Conservation (phyloP, 1,284 basidiomycete species). For the Ganoderma resinaceum region DNA sequence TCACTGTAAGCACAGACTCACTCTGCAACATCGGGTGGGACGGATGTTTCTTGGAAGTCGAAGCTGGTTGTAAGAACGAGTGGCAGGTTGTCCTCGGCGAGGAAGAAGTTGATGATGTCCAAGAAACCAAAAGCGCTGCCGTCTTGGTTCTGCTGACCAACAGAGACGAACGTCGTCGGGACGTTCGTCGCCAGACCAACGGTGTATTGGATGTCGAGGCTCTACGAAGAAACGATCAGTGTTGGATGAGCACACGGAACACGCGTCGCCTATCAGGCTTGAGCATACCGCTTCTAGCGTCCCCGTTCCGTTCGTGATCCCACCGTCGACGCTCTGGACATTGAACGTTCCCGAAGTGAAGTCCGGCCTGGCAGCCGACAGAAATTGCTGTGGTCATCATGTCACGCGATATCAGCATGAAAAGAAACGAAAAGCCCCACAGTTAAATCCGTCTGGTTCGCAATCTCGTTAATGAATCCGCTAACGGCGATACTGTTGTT, state of each 20-base stretch:
- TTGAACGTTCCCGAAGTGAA: not conserved
- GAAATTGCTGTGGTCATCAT: not conserved
- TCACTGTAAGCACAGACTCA: constrained; percentile 32
- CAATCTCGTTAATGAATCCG: constrained; percentile 58
- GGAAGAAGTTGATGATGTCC: constrained; percentile 41
- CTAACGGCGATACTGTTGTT: constrained; percentile 58
- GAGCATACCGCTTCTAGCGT: constrained; percentile 34
- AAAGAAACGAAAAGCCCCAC: constrained; percentile 38
- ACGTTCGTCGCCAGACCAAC: constrained; percentile 63
- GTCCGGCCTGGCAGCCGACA: constrained; percentile 49
- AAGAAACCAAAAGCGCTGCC: constrained; percentile 29
- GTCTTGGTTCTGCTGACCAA: constrained; percentile 19
- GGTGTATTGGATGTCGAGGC: constrained; percentile 67
- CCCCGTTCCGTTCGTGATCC: not conserved
- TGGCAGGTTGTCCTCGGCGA: constrained; percentile 38
- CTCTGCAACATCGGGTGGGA: not conserved
- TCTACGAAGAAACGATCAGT: constrained; percentile 53
- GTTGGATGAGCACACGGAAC: constrained; percentile 35
- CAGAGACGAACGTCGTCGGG: constrained; percentile 28
- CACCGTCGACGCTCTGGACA: not conserved
- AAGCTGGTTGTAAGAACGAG: constrained; percentile 50
- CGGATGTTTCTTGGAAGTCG: constrained; percentile 54
- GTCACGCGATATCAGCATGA: not conserved
- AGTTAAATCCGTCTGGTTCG: constrained; percentile 52
- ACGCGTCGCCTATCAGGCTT: not conserved